A percentile compares a stretch with the other conserved stretches of the same genome.
Conservation (phyloP, 148 eudicot genomes). For the Diospyros lotus region DNA sequence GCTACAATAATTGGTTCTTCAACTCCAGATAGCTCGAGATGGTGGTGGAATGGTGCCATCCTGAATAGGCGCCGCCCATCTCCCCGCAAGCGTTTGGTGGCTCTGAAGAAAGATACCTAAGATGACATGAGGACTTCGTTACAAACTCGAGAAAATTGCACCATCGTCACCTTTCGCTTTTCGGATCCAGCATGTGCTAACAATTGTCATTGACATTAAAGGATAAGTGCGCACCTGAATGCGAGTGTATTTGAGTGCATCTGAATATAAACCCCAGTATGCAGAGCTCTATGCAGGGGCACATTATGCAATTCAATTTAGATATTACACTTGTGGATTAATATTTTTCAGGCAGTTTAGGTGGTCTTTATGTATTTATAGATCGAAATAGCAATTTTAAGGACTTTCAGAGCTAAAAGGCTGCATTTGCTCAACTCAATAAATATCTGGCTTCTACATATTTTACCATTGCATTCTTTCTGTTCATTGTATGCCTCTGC, state of each 20-base stretch:
- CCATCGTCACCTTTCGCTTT: background rate
- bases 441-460: background rate
- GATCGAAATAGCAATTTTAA: background rate
- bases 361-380: background rate
- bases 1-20: slow-evolving; percentile 62
- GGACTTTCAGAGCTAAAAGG: background rate
- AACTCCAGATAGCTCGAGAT: slow-evolving; percentile 58
- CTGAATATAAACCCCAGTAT: background rate
- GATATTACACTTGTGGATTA: background rate
- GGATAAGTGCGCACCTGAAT: background rate
- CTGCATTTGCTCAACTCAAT: background rate
- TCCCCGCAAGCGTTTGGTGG: slow-evolving; percentile 36
- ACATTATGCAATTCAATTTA: background rate
- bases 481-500: background rate
- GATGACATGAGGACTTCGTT: background rate
- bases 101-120: slow-evolving; percentile 49
- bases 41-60: slow-evolving; percentile 65
- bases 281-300: background rate
- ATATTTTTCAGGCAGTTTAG: background rate
- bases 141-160: background rate
- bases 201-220: background rate
- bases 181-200: background rate
- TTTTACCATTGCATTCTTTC: background rate
- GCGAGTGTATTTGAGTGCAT: background rate
- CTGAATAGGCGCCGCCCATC: slow-evolving; percentile 36